Base-by-base conservation (phyloP, 2,329 filamentous ascomycete genomes). In the Penicillium expansum region DNA sequence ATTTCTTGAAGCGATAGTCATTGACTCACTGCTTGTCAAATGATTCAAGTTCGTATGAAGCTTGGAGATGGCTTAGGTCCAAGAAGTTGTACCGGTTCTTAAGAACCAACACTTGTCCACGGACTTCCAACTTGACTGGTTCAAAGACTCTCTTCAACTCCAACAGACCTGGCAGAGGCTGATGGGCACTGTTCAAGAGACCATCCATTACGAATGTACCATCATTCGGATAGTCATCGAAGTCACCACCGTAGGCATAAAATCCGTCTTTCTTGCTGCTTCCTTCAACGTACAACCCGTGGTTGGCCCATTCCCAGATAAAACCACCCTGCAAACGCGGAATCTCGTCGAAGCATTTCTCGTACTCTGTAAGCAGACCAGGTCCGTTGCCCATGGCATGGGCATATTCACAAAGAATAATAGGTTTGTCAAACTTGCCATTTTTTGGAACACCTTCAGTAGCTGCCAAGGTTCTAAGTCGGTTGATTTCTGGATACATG, bases 301-400 rank as follows among this genome's bases (percentile, higher is more conserved):
- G 83, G 71, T 86, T 87, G 0, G 83, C 83, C 84, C 84, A 87
- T 65, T 87, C 84, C 84, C 85, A 87, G 63, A 87, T 82, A 59
- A 82, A 86, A 0, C 87, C 87, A 11, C 87, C 87, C 65, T 89
- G 86, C 0, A 90, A 78, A 2, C 81, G 79, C 0, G 81, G 81
- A 57, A 88, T 76, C 29, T 78, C 78, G 32, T 82, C 81, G 74
- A 90, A 91, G 0, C 81, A 79, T 39, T 85, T 77, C 48, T 87
- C 78, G 58, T 91, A 91, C 58, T 90, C 87, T 58, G 87, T 81
- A 11, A 91, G 77, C 33, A 82, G 83, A 1, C 88, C 88, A 0
- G 88, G 88, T 0, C 87, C 88, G 64, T 90, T 91, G 6, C 88
- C 88, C 88, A 91, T 90, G 1, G 88, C 86, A 64, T 83, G 81